Base-by-base conservation (phyloP, 768 basidiomycete genomes). In the Gyrodon lividus region DNA sequence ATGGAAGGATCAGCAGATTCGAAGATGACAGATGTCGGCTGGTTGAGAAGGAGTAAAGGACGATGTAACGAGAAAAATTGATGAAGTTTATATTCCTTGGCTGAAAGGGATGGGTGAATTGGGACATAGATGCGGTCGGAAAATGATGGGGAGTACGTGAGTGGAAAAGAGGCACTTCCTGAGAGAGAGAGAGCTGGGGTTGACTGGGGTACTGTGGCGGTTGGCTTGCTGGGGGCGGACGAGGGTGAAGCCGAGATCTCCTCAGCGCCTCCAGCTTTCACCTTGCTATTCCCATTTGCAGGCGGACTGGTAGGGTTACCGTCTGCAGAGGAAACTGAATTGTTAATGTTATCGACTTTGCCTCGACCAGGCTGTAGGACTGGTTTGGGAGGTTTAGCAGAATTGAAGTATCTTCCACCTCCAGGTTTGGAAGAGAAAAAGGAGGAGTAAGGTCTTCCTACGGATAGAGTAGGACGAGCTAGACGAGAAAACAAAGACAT, bases 51-150 rank as follows among this genome's bases (percentile, higher is more conserved):
- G 19, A 92, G 79, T 2, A 92, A 75, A 1, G 90, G 90, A 12
- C 90, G 80, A 60, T 92, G 84, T 28, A 90, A 73, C 3, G 90
- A 81, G 71, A 93, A 92, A 70, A 93, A 92, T 48, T 88, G 86
- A 64, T 92, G 89, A 10, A 91, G 77, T 62, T 84, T 87, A 69
- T 87, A 83, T 58, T 88, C 87, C 55, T 84, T 81, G 10, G 84
- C 64, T 48, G 76, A 81, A 49, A 91, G 60, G 22, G 77, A 58
- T 1, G 84, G 85, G 57, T 89, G 86, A 10, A 71, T 50, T 40
- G 53, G 73, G 58, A 41, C 38, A 22, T 47, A 41, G 12, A n/a
- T 28, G 23, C 17, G 48, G 31, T 39, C 45, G 10, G 43, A 34
- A 39, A 53, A 17, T 42, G 57, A 28, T 46, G 53, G 43, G 31